Evolutionary conservation across 805 yeast genomes (phyloP), one percentile per base, ranked within the genome.

Genomic region (Myxozyma melibiosi): DNA sequence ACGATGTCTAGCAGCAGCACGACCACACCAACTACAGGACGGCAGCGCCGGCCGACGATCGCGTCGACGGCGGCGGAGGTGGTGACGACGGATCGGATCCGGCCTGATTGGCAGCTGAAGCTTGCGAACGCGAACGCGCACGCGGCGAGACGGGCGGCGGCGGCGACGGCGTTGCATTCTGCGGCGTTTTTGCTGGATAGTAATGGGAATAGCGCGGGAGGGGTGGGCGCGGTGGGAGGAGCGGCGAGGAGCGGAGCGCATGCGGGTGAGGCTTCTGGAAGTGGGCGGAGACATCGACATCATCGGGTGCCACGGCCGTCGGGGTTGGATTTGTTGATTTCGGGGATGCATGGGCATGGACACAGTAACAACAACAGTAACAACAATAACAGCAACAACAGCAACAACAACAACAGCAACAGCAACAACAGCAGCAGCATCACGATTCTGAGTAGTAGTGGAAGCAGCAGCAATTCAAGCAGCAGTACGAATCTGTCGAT

Each of bases 131-230:
- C 96, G 3, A 80, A 91, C 50, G 79, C 84, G 57, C 84, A 84
- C 63, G 74, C 90, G 34, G 96, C 96, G 0, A 80, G 96, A 56
- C 80, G 90, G 66, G 85, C 97, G 0, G 97, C 97, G 0, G 89
- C 96, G 13, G 98, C 98, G 0, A 88, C 89, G 33, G 96, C 96
- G 0, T 81, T 92, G 38, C 98, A 92, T 72, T 91, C 96, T 1
- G 84, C 95, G 11, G 90, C 90, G 55, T 79, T 89, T 66, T 69
- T 90, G 31, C 76, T 85, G 14, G 76, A 34, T 31, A 51, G 25
- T 8, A 38, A 8, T 13, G 47, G 35, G n/a, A n/a, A n/a, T n/a
- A n/a, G n/a, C n/a, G n/a, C n/a, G n/a, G n/a, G n/a, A n/a, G n/a
- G n/a, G n/a, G n/a, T n/a, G n/a, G n/a, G n/a, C n/a, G n/a, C n/a